A percentile compares a stretch with the other conserved stretches of the same genome.
These are phyloP conservation scores for Uromyces viciae-fabae DNA, from an alignment of 1,284 basidiomycete species.

Conservation along the genomic window DNA sequence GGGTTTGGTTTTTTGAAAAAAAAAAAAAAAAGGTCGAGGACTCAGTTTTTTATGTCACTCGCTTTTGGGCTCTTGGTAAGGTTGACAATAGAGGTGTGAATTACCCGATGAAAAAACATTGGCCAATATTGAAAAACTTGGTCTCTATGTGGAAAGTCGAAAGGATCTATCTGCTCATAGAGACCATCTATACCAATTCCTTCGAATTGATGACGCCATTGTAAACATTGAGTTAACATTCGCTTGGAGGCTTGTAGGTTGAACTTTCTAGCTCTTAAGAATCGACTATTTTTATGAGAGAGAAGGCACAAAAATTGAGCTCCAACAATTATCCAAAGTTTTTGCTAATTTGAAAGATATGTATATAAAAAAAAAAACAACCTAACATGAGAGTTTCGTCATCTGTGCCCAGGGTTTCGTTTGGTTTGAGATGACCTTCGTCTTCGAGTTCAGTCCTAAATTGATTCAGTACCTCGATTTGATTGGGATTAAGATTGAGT, in stretches of 20 bases:
- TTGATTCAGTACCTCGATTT: slow-evolving; percentile 23
- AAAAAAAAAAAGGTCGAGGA: no score
- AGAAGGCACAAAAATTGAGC: no score
- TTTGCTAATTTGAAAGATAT: no score
- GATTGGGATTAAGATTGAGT: slow-evolving; percentile 2
- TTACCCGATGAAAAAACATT: slow-evolving; percentile 44
- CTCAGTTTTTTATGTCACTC: neutral
- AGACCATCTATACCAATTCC: slow-evolving; percentile 46
- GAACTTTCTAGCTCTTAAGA: slow-evolving; percentile 45
- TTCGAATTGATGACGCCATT: slow-evolving; percentile 44
- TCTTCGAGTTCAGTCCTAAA: slow-evolving; percentile 26
- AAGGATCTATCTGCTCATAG: slow-evolving; percentile 45
- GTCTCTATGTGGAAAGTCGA: slow-evolving; percentile 42
- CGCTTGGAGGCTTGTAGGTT: slow-evolving; percentile 28
- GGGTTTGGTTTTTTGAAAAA: neutral
- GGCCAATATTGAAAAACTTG: slow-evolving; percentile 46
- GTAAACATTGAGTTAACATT: slow-evolving; percentile 42
- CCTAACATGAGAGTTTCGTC: slow-evolving; percentile 43
- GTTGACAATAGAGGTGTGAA: neutral
- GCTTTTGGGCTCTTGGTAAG: neutral
- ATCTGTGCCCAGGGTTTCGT: slow-evolving; percentile 36
- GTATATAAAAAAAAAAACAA: slow-evolving; percentile 18
- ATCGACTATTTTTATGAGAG: slow-evolving; percentile 41
- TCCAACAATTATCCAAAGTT: no score
- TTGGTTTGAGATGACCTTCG: slow-evolving; percentile 36